These are phyloP conservation scores for Aspergillus cejpii DNA, from an alignment of 2,329 filamentous ascomycete species.

Conservation along the genomic window DNA sequence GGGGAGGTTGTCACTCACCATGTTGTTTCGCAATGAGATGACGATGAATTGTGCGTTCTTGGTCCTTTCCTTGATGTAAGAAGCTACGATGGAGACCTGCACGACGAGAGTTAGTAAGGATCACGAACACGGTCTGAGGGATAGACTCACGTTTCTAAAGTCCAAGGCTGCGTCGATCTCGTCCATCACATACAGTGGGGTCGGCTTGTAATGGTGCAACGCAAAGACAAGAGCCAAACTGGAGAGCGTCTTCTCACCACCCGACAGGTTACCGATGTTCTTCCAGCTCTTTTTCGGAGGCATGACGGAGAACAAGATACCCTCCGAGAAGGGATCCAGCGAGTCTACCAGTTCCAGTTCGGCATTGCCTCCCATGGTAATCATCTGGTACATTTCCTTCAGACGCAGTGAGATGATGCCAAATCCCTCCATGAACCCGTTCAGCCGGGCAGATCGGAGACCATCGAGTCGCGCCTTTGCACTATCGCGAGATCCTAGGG, in stretches of 20 bases:
- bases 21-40: slow-evolving; percentile 96
- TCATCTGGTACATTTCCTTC: slow-evolving; percentile 99
- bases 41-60: slow-evolving; percentile 99
- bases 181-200: slow-evolving; percentile 97
- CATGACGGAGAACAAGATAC: slow-evolving; percentile 97
- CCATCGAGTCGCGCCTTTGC: slow-evolving; percentile 92
- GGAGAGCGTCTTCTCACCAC: slow-evolving; percentile 94
- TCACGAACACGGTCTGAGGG: neutral
- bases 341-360: slow-evolving; percentile 96
- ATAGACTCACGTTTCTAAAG: slow-evolving; percentile 80
- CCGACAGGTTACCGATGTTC: slow-evolving; percentile 92
- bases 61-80: slow-evolving; percentile 97
- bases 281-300: slow-evolving; percentile 99
- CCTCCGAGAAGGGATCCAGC: slow-evolving; percentile 92
- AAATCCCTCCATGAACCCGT: slow-evolving; percentile 98
- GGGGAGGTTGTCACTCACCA: slow-evolving; percentile 45
- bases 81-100: slow-evolving; percentile 91
- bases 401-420: slow-evolving; percentile 84
- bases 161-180: slow-evolving; percentile 97
- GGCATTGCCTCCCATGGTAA: slow-evolving; percentile 98
- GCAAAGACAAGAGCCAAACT: slow-evolving; percentile 95
- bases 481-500: slow-evolving; percentile 69
- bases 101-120: slow-evolving; percentile 7
- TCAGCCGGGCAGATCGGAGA: slow-evolving; percentile 77
- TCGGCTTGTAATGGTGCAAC: slow-evolving; percentile 95